Evolutionary conservation across 164 flowering plant genomes (phyloP).

Genomic region (Vitis amurensis): DNA sequence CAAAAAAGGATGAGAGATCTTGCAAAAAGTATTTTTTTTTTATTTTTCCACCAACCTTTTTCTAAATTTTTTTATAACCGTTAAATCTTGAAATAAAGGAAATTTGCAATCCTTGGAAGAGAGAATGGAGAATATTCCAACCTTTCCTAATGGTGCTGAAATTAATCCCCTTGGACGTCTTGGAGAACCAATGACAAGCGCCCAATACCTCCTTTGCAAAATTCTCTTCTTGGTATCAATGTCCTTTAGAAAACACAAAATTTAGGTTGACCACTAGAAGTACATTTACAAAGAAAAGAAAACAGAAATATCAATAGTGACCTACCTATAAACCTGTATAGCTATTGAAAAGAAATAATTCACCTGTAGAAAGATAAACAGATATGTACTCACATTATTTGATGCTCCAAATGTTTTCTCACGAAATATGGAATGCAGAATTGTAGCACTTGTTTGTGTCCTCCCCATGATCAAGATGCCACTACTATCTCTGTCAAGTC

Average conservation of each 20-base stretch:
- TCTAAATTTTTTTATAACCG: too few relatives aligned
- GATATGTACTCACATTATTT: constrained; percentile 39
- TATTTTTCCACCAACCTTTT: too few relatives aligned
- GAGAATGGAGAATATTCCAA: constrained; percentile 11
- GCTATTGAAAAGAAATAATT: background rate
- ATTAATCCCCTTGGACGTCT: constrained; percentile 63
- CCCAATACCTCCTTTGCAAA: constrained; percentile 71
- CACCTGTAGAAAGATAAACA: background rate
- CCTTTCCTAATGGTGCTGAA: constrained; percentile 84
- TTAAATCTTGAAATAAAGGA: background rate
- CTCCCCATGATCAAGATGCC: constrained; percentile 95
- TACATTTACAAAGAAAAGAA: background rate
- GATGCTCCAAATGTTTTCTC: constrained; percentile 82
- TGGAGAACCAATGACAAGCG: constrained; percentile 91
- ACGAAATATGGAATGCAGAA: constrained; percentile 86
- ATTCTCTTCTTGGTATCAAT: constrained; percentile 32
- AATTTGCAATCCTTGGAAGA: background rate
- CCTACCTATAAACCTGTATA: background rate
- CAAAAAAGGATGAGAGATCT: too few relatives aligned
- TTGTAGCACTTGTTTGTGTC: constrained; percentile 70
- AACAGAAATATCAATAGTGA: constrained; percentile 1
- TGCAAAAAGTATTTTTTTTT: too few relatives aligned
- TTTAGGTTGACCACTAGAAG: background rate
- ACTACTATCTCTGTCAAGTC: constrained; percentile 94
- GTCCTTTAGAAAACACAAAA: constrained; percentile 32